A percentile compares a stretch with the other conserved stretches of the same genome.
Conservation (phyloP, 1,284 basidiomycete species). For the Cystobasidiaceae sp. region DNA sequence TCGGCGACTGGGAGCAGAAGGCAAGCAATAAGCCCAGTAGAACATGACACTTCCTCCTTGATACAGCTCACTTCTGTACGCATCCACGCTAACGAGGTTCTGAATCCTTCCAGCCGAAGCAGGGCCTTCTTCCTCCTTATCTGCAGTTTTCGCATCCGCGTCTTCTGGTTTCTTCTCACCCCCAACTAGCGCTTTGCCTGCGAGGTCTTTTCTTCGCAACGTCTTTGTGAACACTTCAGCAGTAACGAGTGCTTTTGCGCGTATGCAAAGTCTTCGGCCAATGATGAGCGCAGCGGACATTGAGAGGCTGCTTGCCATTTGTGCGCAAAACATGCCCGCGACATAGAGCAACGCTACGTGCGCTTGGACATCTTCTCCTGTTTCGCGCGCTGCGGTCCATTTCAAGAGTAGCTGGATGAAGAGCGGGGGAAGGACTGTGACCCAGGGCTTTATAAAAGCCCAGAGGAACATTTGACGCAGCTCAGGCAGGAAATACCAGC, state of each 20-base stretch:
- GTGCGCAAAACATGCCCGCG: slow-evolving; percentile 51
- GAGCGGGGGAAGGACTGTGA: slow-evolving; percentile 51
- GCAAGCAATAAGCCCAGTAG: neutral
- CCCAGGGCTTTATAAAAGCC: slow-evolving; percentile 48
- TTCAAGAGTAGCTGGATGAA: slow-evolving; percentile 52
- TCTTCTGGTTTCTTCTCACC: slow-evolving; percentile 7
- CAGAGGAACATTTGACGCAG: slow-evolving; percentile 48
- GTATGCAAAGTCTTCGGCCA: slow-evolving; percentile 52
- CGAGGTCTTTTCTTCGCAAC: slow-evolving; percentile 51
- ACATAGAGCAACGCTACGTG: slow-evolving; percentile 54
- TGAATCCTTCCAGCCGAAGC: slow-evolving; percentile 52
- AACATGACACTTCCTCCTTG: neutral
- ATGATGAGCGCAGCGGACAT: slow-evolving; percentile 50
- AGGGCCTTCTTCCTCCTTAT: slow-evolving; percentile 34
- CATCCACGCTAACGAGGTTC: slow-evolving; percentile 55
- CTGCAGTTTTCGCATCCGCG: slow-evolving; percentile 1
- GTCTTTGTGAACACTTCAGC: slow-evolving; percentile 55
- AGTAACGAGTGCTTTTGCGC: slow-evolving; percentile 51
- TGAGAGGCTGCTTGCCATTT: slow-evolving; percentile 47
- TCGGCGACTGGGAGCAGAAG: slow-evolving; percentile 31
- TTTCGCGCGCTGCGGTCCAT: slow-evolving; percentile 46
- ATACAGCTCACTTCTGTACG: slow-evolving; percentile 47
- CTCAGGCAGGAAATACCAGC: slow-evolving; percentile 47
- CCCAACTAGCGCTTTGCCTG: slow-evolving; percentile 38
- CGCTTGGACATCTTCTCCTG: slow-evolving; percentile 44